These are phyloP conservation scores for Chlorella sp. DNA, from an alignment of 139 green algal species.

Conservation along the genomic window DNA sequence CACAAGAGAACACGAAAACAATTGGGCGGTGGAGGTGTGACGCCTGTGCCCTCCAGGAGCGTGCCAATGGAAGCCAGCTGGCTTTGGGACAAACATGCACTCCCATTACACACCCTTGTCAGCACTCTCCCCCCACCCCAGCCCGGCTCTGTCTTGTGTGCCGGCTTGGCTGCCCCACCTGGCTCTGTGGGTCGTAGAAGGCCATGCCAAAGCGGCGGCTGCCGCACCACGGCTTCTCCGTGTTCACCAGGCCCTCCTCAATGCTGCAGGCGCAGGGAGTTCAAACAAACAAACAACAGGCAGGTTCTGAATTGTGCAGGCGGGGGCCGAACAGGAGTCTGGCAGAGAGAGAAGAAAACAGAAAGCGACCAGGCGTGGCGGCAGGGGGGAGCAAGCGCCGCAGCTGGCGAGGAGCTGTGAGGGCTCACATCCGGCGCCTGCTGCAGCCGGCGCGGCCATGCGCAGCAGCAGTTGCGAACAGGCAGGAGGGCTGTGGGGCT, in stretches of 20 bases:
- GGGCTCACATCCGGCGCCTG: no score
- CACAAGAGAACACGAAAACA: no score
- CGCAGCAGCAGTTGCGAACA: no score
- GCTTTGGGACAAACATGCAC: no score
- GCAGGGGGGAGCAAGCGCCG: background rate
- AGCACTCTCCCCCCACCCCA: no score
- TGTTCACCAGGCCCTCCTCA: conserved; percentile 56
- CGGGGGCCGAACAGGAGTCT: background rate
- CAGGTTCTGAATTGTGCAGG: background rate
- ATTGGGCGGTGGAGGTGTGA: no score
- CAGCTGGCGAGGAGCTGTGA: no score
- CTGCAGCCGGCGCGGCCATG: no score
- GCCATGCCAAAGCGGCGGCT: conserved; percentile 56
- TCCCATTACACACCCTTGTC: no score
- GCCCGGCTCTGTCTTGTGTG: no score
- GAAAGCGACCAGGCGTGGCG: background rate
- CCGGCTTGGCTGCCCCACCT: no score
- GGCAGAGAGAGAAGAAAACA: background rate
- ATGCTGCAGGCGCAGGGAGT: conserved; percentile 19
- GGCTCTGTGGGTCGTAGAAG: conserved; percentile 37
- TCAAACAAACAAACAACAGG: background rate
- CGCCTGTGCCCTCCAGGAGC: conserved; percentile 50
- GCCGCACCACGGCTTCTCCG: conserved; percentile 53
- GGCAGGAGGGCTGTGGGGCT: no score
- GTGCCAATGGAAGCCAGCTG: conserved; percentile 49